Conservation (phyloP, 805 yeast genomes). For the Candida caryicola region DNA sequence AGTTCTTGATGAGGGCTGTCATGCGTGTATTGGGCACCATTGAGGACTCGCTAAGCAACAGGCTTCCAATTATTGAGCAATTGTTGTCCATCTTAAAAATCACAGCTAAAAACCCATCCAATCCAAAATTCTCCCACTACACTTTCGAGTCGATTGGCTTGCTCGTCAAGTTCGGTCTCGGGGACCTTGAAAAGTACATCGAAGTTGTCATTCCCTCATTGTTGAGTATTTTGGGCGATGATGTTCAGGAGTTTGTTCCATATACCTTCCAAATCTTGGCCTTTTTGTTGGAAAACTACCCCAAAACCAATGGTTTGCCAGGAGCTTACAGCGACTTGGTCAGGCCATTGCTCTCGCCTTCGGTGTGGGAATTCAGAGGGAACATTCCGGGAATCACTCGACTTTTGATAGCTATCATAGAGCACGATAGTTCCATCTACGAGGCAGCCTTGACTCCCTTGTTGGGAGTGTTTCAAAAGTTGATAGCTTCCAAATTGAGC, state of each 20-base stretch:
- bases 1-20: conserved; percentile 82
- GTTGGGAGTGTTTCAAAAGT: conserved; percentile 93
- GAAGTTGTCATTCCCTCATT: conserved; percentile 62
- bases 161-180: conserved; percentile 51
- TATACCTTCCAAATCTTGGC: conserved; percentile 90
- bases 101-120: conserved; percentile 87
- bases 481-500: conserved; percentile 78
- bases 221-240: conserved; percentile 67
- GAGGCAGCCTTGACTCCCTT: conserved; percentile 61
- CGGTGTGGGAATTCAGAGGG: conserved; percentile 90
- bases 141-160: conserved; percentile 86
- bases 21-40: conserved; percentile 78
- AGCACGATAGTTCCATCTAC: conserved; percentile 44
- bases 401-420: conserved; percentile 64
- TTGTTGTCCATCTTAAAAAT: conserved; percentile 64
- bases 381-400: conserved; percentile 92
- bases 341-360: conserved; percentile 83
- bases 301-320: conserved; percentile 53
- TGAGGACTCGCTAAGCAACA: conserved; percentile 50
- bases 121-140: conserved; percentile 90
- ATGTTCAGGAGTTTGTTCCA: conserved; percentile 92
- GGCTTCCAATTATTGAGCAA: conserved; percentile 55
- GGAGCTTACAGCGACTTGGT: conserved; percentile 61
- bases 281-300: conserved; percentile 63
- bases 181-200: conserved; percentile 36